Conservation (phyloP, 2,329 filamentous ascomycete species). For the Penicillium brevicompactum region DNA sequence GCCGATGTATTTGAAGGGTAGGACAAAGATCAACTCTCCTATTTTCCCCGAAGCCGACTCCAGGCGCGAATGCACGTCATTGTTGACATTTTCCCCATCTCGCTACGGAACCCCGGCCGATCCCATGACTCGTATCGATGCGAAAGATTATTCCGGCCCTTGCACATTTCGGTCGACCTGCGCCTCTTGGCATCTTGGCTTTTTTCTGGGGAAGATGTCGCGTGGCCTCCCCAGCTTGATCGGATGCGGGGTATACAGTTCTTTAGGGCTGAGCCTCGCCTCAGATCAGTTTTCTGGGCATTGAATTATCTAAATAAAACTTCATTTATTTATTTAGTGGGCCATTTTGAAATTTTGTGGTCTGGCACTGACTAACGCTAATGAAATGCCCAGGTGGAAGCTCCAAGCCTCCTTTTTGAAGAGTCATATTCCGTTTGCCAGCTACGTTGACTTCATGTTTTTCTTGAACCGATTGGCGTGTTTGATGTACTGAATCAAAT, state of each 20-base stretch:
- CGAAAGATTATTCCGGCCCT: slow-evolving; percentile 1
- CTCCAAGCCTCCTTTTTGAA: too few relatives aligned
- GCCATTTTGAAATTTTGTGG: too few relatives aligned
- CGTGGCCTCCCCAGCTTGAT: slow-evolving; percentile 16
- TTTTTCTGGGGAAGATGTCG: slow-evolving; percentile 27
- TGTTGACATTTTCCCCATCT: not conserved
- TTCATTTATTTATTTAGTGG: too few relatives aligned
- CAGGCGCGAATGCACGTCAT: slow-evolving; percentile 19
- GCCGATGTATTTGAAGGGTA: slow-evolving; percentile 11
- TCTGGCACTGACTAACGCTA: too few relatives aligned
- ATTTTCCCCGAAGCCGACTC: slow-evolving; percentile 20
- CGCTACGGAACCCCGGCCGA: not conserved
- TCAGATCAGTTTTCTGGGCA: too few relatives aligned
- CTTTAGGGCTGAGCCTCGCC: not conserved
- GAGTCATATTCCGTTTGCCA: too few relatives aligned
- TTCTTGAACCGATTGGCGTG: too few relatives aligned
- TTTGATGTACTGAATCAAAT: too few relatives aligned
- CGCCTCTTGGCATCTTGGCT: slow-evolving; percentile 24
- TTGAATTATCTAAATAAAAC: not conserved
- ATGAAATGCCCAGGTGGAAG: too few relatives aligned
- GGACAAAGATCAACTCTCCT: slow-evolving; percentile 17
- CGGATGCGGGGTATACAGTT: slow-evolving; percentile 24
- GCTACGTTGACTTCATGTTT: too few relatives aligned
- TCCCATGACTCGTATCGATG: slow-evolving; percentile 6
- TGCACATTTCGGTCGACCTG: not conserved